Conservation (phyloP, 1,284 basidiomycete genomes). For the Sanghuangporus sanghuang region DNA sequence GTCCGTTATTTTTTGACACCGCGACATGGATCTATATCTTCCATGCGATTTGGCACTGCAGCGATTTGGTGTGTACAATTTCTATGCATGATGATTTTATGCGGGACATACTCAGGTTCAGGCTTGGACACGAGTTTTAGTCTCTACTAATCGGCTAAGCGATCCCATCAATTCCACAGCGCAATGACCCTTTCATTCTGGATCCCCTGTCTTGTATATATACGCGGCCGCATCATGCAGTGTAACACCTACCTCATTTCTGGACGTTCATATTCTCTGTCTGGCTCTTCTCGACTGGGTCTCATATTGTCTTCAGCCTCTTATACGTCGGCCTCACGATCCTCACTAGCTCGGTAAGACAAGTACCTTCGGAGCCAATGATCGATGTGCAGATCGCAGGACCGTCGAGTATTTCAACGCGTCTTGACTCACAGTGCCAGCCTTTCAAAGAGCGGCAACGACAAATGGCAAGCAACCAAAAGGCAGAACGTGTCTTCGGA, state of each 20-base stretch:
- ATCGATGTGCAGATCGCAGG: conserved; percentile 1
- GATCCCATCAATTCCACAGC: conserved; percentile 11
- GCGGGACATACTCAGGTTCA: conserved; percentile 2
- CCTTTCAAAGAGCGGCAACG: neutral
- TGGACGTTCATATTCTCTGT: neutral
- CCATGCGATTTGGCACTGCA: neutral
- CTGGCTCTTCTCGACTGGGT: neutral
- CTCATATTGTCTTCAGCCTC: neutral
- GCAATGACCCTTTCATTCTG: conserved; percentile 16
- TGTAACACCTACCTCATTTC: neutral
- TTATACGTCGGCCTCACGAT: neutral
- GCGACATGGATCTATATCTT: too few relatives aligned
- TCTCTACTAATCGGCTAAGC: conserved; percentile 1
- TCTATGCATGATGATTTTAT: neutral
- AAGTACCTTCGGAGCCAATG: neutral
- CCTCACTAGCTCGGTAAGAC: neutral
- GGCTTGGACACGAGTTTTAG: conserved; percentile 4
- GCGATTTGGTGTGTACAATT: neutral
- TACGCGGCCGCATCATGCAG: neutral
- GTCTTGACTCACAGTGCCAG: neutral
- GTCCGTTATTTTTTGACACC: too few relatives aligned
- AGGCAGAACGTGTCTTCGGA: conserved; percentile 2
- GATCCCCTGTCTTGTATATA: conserved; percentile 6
- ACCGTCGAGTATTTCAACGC: conserved; percentile 1
- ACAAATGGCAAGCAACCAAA: neutral